Conservation (phyloP, 805 yeast genomes). For the Schizosaccharomyces cryophilus region DNA sequence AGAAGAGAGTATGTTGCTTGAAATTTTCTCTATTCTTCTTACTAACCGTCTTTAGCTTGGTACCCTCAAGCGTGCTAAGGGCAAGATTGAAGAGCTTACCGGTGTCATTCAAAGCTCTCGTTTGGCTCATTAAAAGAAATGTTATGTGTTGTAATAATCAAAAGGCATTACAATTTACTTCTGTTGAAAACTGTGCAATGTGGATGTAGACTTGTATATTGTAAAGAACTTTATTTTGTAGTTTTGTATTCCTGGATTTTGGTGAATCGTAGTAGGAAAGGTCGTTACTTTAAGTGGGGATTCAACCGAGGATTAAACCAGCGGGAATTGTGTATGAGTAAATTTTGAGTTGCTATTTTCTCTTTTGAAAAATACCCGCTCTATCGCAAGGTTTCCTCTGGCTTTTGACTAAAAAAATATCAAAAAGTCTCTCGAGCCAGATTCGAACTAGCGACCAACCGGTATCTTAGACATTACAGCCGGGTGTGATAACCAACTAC, state of each 20-base stretch:
- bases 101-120: constrained; percentile 88
- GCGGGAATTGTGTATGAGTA: too few relatives aligned
- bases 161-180: background rate
- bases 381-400: too few relatives aligned
- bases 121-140: constrained; percentile 6
- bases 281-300: too few relatives aligned
- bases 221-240: too few relatives aligned
- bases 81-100: constrained; percentile 97
- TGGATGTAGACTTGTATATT: too few relatives aligned
- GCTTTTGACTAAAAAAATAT: background rate
- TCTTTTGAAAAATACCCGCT: too few relatives aligned
- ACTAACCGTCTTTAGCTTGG: constrained; percentile 30
- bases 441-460: background rate
- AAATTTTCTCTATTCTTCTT: background rate
- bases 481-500: background rate
- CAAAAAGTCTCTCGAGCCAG: background rate
- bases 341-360: too few relatives aligned
- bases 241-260: too few relatives aligned
- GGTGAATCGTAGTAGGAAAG: too few relatives aligned
- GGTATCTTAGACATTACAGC: background rate
- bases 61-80: constrained; percentile 98
- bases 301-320: too few relatives aligned
- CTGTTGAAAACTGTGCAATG: too few relatives aligned
- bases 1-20: constrained; percentile 35
- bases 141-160: background rate